Base-by-base conservation (phyloP, 2,329 filamentous ascomycete genomes). In the Alternaria infectoria region DNA sequence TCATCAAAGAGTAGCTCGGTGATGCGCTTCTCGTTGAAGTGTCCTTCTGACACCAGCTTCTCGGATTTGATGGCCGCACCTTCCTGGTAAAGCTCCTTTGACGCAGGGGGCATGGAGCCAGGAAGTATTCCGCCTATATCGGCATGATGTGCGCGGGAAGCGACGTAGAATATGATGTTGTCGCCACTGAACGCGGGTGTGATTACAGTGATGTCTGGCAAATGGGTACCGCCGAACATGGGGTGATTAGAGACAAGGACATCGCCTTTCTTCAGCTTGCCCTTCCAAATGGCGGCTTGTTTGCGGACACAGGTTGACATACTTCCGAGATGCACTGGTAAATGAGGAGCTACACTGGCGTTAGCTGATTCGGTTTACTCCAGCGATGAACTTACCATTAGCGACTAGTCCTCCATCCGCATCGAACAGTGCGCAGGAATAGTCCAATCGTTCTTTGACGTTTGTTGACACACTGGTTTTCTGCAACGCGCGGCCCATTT, bases 171-270 rank as follows among this genome's bases (percentile, higher is more conserved):
- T 58, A 94, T 85, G 62, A 95, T 93, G 15, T 90, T 87, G 60
- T 90, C 87, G 3, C 89, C 89, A 66, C 88, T 88, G 78, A 95
- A 95, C 1, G 92, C 91, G 0, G 92, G 92, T 32, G 92, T 94
- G 60, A 93, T 86, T 25, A 93, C 89, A 0, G 92, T 96, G 61
- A 96, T 92, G 74, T 96, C 92, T 1, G 92, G 92, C 25, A 96
- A 81, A 82, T 96, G 92, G 0, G 93, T 96, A 44, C 92, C 92
- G 32, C 92, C 92, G 72, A 90, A 94, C 76, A 93, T 92, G 1
- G 92, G 92, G 74, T 96, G 92, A 71, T 96, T 96, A 0, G 91
- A 92, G 6, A 95, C 91, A 45, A 96, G 86, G 0, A 96, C 92
- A 76, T 96, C 92, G 30, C 92, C 92, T 60, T 87, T 89, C 72